Evolutionary conservation across 495 filamentous ascomycete species (phyloP).

Genomic region (Hypoxylon lienhwacheense): DNA sequence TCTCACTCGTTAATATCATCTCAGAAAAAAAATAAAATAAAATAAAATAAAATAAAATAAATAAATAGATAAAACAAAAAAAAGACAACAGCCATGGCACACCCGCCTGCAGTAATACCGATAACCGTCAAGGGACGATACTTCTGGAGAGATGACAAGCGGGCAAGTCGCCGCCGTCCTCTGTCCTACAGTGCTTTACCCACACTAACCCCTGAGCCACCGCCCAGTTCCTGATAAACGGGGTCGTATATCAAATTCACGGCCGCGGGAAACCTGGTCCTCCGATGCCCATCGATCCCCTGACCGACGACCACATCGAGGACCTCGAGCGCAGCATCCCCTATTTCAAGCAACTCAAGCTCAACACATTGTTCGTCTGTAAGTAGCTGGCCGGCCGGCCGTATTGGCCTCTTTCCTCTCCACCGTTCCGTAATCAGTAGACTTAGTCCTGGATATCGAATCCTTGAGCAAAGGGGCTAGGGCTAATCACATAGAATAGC

Average conservation of each 20-base stretch:
- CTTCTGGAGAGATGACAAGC: slow-evolving; percentile 17
- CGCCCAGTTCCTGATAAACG: slow-evolving; percentile 62
- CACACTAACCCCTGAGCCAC: not conserved
- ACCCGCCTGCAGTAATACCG: slow-evolving; percentile 2
- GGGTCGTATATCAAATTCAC: slow-evolving; percentile 63
- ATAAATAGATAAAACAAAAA: not conserved
- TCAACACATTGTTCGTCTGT: slow-evolving; percentile 67
- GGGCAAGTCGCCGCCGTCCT: slow-evolving; percentile 10
- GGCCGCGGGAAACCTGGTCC: slow-evolving; percentile 41
- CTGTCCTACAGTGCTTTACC: not conserved
- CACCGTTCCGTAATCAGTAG: not conserved
- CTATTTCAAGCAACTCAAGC: slow-evolving; percentile 58
- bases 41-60: not conserved
- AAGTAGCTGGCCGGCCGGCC: not conserved
- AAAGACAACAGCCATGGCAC: slow-evolving; percentile 9
- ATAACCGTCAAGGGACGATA: slow-evolving; percentile 22
- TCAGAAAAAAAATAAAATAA: too few species aligned
- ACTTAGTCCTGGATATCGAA: not conserved
- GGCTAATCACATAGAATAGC: slow-evolving; percentile 46
- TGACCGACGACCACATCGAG: slow-evolving; percentile 53
- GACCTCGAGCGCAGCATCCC: slow-evolving; percentile 65
- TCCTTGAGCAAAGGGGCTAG: not conserved
- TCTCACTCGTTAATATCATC: not conserved
- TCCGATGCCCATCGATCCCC: slow-evolving; percentile 42
- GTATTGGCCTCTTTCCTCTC: not conserved